Conservation (phyloP, 2,329 filamentous ascomycete species). For the Sporothrix sp. region DNA sequence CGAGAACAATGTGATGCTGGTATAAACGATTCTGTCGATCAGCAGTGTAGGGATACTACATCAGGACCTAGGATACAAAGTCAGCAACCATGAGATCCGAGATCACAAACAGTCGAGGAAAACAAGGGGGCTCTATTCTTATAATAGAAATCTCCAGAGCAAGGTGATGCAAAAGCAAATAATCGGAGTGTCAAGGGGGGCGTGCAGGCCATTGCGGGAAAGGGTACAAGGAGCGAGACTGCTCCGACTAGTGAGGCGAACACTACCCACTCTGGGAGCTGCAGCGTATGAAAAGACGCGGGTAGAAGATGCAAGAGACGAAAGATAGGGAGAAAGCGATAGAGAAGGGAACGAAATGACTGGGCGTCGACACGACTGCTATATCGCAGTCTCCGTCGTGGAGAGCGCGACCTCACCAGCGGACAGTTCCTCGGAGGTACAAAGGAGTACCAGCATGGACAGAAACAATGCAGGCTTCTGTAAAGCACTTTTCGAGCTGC, state of each 20-base stretch:
- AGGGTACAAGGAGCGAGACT: not conserved
- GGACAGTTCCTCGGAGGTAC: too few species aligned
- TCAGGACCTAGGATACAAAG: too few species aligned
- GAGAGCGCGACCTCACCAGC: too few species aligned
- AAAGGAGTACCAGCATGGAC: slow-evolving; percentile 16
- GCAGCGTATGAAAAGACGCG: not conserved
- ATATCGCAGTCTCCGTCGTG: too few species aligned
- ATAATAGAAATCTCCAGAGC: not conserved
- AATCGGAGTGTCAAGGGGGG: too few species aligned
- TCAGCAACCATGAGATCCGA: not conserved
- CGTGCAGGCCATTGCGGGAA: too few species aligned
- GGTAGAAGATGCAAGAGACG: not conserved
- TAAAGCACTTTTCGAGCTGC: not conserved
- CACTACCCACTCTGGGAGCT: not conserved
- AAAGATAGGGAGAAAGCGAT: not conserved
- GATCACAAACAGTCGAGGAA: not conserved
- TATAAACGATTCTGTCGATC: too few species aligned
- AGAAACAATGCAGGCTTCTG: slow-evolving; percentile 4
- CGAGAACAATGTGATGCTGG: not conserved
- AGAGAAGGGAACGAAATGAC: not conserved
- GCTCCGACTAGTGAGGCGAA: not conserved
- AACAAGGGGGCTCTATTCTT: not conserved
- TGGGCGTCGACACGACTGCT: not conserved
- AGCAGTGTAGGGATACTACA: too few species aligned
- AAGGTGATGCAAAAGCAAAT: too few species aligned